Conservation (phyloP, 176 grass and related monocot genomes). For the Elymus sibiricus region DNA sequence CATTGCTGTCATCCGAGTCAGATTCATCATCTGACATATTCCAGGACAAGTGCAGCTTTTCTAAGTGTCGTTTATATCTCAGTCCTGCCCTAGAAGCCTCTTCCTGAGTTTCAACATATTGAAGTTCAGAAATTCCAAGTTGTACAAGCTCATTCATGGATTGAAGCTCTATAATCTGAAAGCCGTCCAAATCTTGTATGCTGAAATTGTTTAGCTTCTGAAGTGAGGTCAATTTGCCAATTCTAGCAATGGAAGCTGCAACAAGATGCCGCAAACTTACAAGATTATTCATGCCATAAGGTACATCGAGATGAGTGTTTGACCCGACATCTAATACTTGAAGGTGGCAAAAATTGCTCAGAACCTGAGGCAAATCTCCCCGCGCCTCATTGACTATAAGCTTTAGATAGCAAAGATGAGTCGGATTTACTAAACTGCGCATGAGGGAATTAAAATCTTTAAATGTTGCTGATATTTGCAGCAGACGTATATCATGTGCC, state of each 20-base stretch:
- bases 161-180: conserved; percentile 5
- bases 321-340: conserved; percentile 30
- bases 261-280: not conserved
- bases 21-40: not conserved
- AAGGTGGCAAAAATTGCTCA: conserved; percentile 34
- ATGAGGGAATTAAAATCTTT: not conserved
- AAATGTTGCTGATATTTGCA: conserved; percentile 3
- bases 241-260: not conserved
- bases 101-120: not conserved
- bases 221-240: conserved; percentile 19
- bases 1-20: not conserved
- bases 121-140: not conserved
- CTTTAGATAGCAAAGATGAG: conserved; percentile 35
- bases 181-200: not conserved
- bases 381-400: accelerated
- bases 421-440: not conserved
- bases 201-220: not conserved
- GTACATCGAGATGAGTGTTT: not conserved
- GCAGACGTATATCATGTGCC: not conserved
- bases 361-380: not conserved
- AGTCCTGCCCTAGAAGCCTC: not conserved
- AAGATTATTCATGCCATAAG: not conserved
- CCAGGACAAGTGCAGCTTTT: conserved; percentile 26
- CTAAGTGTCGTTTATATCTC: not conserved
- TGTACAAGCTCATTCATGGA: not conserved